These are phyloP conservation scores for Pseudozyma hubeiensis DNA, from an alignment of 1,284 basidiomycete species.

Conservation along the genomic window DNA sequence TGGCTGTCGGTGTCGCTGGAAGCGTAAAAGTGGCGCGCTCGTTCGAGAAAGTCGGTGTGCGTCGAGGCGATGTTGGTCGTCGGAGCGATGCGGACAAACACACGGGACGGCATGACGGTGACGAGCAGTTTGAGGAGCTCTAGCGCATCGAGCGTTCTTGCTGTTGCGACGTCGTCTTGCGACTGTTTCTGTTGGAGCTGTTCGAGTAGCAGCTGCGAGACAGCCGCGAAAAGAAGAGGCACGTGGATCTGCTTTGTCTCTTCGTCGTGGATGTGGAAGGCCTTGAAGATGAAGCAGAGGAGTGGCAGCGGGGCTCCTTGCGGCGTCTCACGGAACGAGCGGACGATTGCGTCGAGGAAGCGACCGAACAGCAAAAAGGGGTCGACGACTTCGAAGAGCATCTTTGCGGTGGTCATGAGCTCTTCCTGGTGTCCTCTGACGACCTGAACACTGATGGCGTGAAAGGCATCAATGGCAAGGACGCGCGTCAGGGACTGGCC, in stretches of 20 bases:
- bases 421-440: conserved; percentile 77
- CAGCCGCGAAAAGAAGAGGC: conserved; percentile 70
- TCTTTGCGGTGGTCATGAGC: conserved; percentile 85
- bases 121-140: conserved; percentile 52
- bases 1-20: conserved; percentile 50
- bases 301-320: conserved; percentile 61
- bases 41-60: conserved; percentile 28
- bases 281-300: conserved; percentile 76
- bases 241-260: conserved; percentile 83
- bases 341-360: conserved; percentile 73
- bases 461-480: conserved; percentile 83
- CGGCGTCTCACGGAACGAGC: conserved; percentile 68
- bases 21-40: conserved; percentile 37
- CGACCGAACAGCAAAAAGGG: conserved; percentile 87
- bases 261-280: conserved; percentile 81
- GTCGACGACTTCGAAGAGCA: conserved; percentile 91
- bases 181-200: conserved; percentile 1
- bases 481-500: conserved; percentile 82
- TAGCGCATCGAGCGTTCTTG: conserved; percentile 34
- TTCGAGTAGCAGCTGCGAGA: conserved; percentile 33
- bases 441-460: conserved; percentile 72
- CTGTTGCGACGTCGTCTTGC: not conserved
- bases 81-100: conserved; percentile 47
- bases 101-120: conserved; percentile 50
- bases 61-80: not conserved